Base-by-base conservation (phyloP, 768 basidiomycete species). In the Lentinula sp. region DNA sequence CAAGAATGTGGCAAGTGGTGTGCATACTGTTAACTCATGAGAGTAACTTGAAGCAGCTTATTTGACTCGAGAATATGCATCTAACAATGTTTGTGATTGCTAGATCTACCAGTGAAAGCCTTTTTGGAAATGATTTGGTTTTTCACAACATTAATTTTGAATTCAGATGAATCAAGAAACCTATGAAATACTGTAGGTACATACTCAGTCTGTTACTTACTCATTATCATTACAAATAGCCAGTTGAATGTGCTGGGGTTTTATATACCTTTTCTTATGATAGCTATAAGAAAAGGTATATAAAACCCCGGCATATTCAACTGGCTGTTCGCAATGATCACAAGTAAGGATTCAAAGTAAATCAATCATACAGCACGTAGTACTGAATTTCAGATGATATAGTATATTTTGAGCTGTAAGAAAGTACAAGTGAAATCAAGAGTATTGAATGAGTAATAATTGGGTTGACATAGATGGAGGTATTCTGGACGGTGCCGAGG, bases 271-370 rank as follows among this genome's bases (percentile, higher is more conserved):
- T 23, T 23, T 23, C n/a, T n/a, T n/a, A n/a, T n/a, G n/a, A 86
- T 62, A 89, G 91, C 70, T 85, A 90, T 78, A 88, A 89, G 78
- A 91, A 89, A 79, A 81, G 82, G 64, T 85, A 89, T 76, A 93
- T 93, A 65, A 85, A 88, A 18, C 92, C 92, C n/a, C 39, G 61
- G 3, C 56, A 62, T 31, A 48, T 62, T 6, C 55, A 58, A 18
- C 45, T 62, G 7, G 61, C 61, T 9, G 46, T 62, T 48, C 32
- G 57, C 21, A 62, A 58, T 21, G 61, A 62, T 37, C 49, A 59
- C 5, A 56, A 62, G 61, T 62, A 18, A 50, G 61, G 43, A 16
- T 51, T 53, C 10, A 8, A 28, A 31, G 18, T 39, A 4, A 8
- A 11, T 21, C 15, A 42, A 57, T 11, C 5, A 2, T 13, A 55